A percentile compares a stretch with the other conserved stretches of the same genome.
phyloP scores from a whole-genome alignment of 768 basidiomycete species.

The Pleurotus tuoliensis region DNA sequence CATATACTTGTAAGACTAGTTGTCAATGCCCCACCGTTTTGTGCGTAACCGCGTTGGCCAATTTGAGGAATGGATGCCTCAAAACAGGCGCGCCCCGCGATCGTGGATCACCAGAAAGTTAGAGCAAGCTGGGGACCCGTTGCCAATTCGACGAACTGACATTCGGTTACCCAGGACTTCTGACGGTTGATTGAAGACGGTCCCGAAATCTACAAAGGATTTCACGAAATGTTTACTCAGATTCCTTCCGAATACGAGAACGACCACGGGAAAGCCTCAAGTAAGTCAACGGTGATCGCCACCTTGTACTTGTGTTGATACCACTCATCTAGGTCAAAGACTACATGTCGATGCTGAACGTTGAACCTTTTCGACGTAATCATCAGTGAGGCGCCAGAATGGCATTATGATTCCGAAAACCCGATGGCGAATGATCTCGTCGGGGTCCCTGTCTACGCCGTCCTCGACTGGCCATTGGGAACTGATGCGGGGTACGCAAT shows the following conservation, averaged over 20 bases:
- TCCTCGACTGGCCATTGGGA: constrained; percentile 38
- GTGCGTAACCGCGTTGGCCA: not conserved
- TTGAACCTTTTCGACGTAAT: constrained; percentile 37
- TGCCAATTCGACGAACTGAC: not conserved
- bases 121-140: not conserved
- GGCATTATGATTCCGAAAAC: constrained; percentile 10
- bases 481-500: constrained; percentile 24
- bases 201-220: constrained; percentile 23
- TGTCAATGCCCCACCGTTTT: not conserved
- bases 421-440: constrained; percentile 31
- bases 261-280: constrained; percentile 15
- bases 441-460: constrained; percentile 43
- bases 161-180: constrained; percentile 23
- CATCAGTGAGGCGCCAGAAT: constrained; percentile 37
- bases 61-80: constrained; percentile 8
- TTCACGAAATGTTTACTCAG: constrained; percentile 29
- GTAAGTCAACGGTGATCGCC: not conserved
- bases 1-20: no score
- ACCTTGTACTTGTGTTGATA: not conserved
- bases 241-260: constrained; percentile 10
- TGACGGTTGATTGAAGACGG: constrained; percentile 23
- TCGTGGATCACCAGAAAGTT: constrained; percentile 4
- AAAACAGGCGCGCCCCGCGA: not conserved
- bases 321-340: constrained; percentile 27
- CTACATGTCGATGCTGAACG: constrained; percentile 34